Conservation (phyloP, 2,329 filamentous ascomycete genomes). For the Diaporthe sp. region DNA sequence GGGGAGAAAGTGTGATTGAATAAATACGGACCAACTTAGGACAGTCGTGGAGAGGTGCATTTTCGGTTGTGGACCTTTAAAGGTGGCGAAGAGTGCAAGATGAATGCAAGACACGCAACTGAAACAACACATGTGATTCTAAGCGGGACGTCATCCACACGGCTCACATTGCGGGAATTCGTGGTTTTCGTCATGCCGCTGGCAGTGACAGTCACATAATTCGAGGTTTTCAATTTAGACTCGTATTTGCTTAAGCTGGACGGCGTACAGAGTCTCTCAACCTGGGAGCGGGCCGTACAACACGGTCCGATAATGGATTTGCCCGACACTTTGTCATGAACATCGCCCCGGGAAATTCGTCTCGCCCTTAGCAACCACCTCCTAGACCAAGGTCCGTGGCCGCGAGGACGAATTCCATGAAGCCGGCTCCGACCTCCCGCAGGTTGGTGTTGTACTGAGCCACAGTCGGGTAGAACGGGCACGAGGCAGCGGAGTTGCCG, state of each 20-base stretch:
- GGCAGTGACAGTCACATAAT: not conserved
- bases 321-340: too few species aligned
- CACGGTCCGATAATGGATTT: not conserved
- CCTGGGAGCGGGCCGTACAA: not conserved
- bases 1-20: too few species aligned
- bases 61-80: not conserved
- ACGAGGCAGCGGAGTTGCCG: conserved; percentile 42
- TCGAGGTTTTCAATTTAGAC: not conserved
- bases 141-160: not conserved
- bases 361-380: conserved; percentile 5
- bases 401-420: conserved; percentile 57
- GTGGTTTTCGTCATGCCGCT: too few species aligned
- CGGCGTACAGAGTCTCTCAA: not conserved
- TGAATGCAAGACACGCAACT: not conserved
- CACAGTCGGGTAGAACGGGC: conserved; percentile 61
- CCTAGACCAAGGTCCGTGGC: conserved; percentile 17
- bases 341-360: not conserved
- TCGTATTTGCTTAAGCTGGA: not conserved
- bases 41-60: not conserved
- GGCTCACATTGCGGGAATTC: not conserved
- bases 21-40: too few species aligned
- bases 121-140: not conserved
- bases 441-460: conserved; percentile 59
- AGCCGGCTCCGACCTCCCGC: conserved; percentile 58
- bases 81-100: not conserved